Percentiles rank a stretch among this genome's conserved stretches.
These are phyloP conservation scores for Yamadazyma dushanensis DNA, from an alignment of 1,139 yeast species.

Conservation along the genomic window DNA sequence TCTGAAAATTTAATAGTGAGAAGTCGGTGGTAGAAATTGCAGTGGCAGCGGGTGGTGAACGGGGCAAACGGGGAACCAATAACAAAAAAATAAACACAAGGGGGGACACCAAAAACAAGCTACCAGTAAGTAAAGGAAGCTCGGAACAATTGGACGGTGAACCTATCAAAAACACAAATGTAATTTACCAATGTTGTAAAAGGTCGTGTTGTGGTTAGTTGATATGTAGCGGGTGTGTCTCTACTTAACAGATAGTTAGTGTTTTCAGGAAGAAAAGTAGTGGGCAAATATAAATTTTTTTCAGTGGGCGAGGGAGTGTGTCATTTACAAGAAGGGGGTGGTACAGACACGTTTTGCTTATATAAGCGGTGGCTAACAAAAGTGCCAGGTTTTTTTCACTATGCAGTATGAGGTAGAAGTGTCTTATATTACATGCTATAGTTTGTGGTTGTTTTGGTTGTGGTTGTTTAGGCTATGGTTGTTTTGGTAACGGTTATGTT, in stretches of 20 bases:
- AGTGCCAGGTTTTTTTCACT: no score
- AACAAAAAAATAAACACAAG: slow-evolving; percentile 2
- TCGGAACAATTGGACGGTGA: no score
- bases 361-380: not conserved
- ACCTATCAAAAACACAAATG: no score
- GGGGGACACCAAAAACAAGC: not conserved
- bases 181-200: not conserved
- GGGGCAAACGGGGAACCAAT: slow-evolving; percentile 1
- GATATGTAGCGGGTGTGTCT: slow-evolving; percentile 2
- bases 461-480: no score
- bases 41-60: not conserved
- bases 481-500: no score
- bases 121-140: not conserved
- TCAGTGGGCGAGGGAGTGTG: slow-evolving; percentile 4
- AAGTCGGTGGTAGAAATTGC: not conserved
- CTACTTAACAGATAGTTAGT: not conserved
- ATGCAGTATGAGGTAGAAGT: no score
- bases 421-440: no score
- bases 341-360: not conserved
- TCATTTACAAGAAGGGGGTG: slow-evolving; percentile 1
- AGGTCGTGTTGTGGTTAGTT: slow-evolving; percentile 5
- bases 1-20: slow-evolving; percentile 1
- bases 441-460: no score
- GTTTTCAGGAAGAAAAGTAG: slow-evolving; percentile 4
- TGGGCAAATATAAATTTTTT: slow-evolving; percentile 5